A percentile compares a stretch with the other conserved stretches of the same genome.
Conservation (phyloP, 768 basidiomycete species). For the Polyporus arcularius region DNA sequence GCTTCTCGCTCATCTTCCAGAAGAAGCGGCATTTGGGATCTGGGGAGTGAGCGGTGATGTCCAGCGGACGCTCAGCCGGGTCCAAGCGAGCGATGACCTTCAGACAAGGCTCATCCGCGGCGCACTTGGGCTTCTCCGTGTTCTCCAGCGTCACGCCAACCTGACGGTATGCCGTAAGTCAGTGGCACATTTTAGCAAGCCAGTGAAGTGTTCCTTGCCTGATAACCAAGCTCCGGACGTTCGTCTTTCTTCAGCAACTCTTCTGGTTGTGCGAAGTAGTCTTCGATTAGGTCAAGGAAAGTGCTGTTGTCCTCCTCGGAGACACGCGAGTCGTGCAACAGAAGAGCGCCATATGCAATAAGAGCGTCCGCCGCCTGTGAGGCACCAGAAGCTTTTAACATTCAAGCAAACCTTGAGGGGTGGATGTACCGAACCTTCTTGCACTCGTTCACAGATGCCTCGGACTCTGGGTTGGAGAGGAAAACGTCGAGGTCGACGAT, state of each 20-base stretch:
- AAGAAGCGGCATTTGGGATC: slow-evolving; percentile 97
- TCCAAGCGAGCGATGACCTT: slow-evolving; percentile 76
- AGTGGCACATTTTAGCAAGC: neutral
- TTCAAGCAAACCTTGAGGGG: neutral
- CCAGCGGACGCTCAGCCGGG: slow-evolving; percentile 79
- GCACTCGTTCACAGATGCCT: slow-evolving; percentile 59
- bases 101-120: slow-evolving; percentile 80
- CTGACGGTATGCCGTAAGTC: slow-evolving; percentile 7
- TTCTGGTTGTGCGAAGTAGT: slow-evolving; percentile 83
- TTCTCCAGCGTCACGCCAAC: slow-evolving; percentile 95
- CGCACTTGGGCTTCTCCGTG: slow-evolving; percentile 90
- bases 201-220: slow-evolving; percentile 52
- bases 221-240: slow-evolving; percentile 84
- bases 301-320: slow-evolving; percentile 75
- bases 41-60: slow-evolving; percentile 75
- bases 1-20: slow-evolving; percentile 76
- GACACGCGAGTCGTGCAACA: slow-evolving; percentile 84
- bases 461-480: slow-evolving; percentile 47
- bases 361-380: slow-evolving; percentile 79
- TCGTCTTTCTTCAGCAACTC: slow-evolving; percentile 71
- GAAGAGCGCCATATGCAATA: slow-evolving; percentile 81
- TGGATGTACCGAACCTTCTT: slow-evolving; percentile 47
- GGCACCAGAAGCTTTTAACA: neutral
- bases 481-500: slow-evolving; percentile 80
- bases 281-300: slow-evolving; percentile 90